Conservation (phyloP, 2,329 filamentous ascomycete species). For the Calonectria pteridis region DNA sequence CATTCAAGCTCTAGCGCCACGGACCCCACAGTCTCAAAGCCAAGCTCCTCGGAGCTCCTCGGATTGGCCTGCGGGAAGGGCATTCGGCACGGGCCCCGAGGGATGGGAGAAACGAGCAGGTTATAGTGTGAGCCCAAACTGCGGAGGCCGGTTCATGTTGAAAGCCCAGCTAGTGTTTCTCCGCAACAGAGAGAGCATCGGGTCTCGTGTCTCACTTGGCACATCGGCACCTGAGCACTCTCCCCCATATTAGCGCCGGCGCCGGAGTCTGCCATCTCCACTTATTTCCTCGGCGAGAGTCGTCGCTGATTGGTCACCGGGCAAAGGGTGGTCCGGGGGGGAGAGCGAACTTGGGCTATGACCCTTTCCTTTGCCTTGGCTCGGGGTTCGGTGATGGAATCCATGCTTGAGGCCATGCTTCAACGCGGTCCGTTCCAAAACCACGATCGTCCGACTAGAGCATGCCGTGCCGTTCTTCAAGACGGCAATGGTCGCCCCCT, state of each 20-base stretch:
- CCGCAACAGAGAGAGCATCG: not conserved
- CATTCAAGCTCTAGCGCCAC: not conserved
- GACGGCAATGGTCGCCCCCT: not conserved
- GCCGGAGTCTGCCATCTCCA: not conserved
- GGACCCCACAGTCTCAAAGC: not conserved
- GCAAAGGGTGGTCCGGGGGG: not conserved
- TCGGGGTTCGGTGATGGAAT: slow-evolving; percentile 4
- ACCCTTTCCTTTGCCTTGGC: not conserved
- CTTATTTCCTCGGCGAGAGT: slow-evolving; percentile 5
- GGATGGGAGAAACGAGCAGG: not conserved
- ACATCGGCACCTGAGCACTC: not conserved
- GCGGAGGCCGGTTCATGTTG: not conserved
- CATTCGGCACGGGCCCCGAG: slow-evolving; percentile 19
- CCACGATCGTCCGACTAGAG: not conserved
- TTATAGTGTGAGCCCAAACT: not conserved
- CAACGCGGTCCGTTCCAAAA: not conserved
- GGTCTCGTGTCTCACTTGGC: not conserved
- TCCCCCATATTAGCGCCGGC: slow-evolving; percentile 7
- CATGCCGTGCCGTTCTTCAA: not conserved
- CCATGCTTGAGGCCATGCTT: not conserved
- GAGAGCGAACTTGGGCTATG: not conserved
- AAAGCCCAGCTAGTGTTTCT: not conserved
- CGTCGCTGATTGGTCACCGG: not conserved
- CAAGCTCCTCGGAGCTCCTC: slow-evolving; percentile 18
- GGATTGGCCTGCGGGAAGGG: slow-evolving; percentile 6